Conservation (phyloP, 116 monocot genomes). For the Thalassia testudinum region DNA sequence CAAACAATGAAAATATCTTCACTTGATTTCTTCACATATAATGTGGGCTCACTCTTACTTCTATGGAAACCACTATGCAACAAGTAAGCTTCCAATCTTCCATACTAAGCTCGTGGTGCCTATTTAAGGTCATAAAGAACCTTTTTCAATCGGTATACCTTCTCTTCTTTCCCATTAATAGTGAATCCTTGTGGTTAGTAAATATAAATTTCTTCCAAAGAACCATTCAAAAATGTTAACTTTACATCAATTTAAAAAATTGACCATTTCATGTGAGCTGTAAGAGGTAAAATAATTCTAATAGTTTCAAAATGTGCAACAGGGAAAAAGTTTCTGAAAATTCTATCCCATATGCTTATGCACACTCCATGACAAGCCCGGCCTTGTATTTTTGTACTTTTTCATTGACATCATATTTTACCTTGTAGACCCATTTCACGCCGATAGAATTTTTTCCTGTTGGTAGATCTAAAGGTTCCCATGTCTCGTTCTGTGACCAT, state of each 20-base stretch:
- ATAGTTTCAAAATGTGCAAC: slow-evolving; percentile 5
- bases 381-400: slow-evolving; percentile 8
- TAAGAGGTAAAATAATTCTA: slow-evolving; percentile 1
- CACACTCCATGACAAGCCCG: background rate
- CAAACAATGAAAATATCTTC: slow-evolving; percentile 1
- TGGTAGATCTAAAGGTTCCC: slow-evolving; percentile 1
- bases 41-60: slow-evolving; percentile 2
- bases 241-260: slow-evolving; percentile 11
- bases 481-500: slow-evolving; percentile 3
- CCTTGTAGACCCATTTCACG: slow-evolving; percentile 14
- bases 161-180: background rate
- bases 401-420: background rate
- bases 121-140: slow-evolving; percentile 8
- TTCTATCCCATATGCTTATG: too few species aligned
- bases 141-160: slow-evolving; percentile 6
- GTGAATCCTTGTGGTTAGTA: slow-evolving; percentile 9
- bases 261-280: slow-evolving; percentile 1
- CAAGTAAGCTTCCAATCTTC: slow-evolving; percentile 2
- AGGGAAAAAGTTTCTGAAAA: slow-evolving; percentile 7
- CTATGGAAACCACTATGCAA: background rate
- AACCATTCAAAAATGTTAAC: slow-evolving; percentile 7
- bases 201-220: slow-evolving; percentile 7
- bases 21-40: slow-evolving; percentile 4
- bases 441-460: slow-evolving; percentile 4
- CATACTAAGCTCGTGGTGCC: slow-evolving; percentile 9